phyloP scores from a whole-genome alignment of 768 basidiomycete genomes.

The Boletus rufocinnamomeus region DNA sequence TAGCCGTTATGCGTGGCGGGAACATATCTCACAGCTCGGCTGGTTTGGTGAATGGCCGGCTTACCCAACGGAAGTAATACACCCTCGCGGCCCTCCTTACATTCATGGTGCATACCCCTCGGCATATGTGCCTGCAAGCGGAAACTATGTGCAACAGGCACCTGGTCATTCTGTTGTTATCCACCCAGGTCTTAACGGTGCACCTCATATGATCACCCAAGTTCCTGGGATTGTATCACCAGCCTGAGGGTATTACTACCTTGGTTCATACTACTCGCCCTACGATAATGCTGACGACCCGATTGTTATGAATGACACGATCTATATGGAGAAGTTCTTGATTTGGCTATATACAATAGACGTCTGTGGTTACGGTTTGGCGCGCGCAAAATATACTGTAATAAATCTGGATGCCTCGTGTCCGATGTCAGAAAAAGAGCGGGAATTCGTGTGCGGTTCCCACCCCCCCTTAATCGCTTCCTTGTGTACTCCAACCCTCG shows the following conservation, averaged over 20 bases:
- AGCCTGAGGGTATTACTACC: slow-evolving; percentile 12
- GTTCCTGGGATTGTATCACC: slow-evolving; percentile 42
- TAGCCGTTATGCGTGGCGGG: slow-evolving; percentile 35
- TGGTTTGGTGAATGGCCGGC: slow-evolving; percentile 79
- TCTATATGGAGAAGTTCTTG: slow-evolving; percentile 2
- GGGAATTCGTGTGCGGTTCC: slow-evolving; percentile 19
- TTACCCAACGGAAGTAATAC: slow-evolving; percentile 39
- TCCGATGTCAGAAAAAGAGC: slow-evolving; percentile 26
- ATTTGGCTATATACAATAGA: slow-evolving; percentile 14
- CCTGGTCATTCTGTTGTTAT: slow-evolving; percentile 69
- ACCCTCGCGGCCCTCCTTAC: slow-evolving; percentile 26
- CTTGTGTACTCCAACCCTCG: slow-evolving; percentile 16
- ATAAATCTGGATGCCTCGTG: slow-evolving; percentile 32
- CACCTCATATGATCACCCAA: slow-evolving; percentile 61
- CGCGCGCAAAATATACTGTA: slow-evolving; percentile 8
- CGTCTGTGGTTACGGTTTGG: slow-evolving; percentile 20
- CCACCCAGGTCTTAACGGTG: slow-evolving; percentile 64
- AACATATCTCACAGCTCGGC: slow-evolving; percentile 56
- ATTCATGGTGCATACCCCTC: slow-evolving; percentile 39
- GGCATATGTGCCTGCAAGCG: slow-evolving; percentile 28
- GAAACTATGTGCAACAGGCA: slow-evolving; percentile 46
- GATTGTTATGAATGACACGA: slow-evolving; percentile 11
- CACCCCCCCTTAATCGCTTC: slow-evolving; percentile 29
- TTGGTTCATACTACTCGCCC: not conserved
- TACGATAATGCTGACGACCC: slow-evolving; percentile 12